Evolutionary conservation across 1,284 basidiomycete species (phyloP).

Genomic region (Ceratobasidium sp.): DNA sequence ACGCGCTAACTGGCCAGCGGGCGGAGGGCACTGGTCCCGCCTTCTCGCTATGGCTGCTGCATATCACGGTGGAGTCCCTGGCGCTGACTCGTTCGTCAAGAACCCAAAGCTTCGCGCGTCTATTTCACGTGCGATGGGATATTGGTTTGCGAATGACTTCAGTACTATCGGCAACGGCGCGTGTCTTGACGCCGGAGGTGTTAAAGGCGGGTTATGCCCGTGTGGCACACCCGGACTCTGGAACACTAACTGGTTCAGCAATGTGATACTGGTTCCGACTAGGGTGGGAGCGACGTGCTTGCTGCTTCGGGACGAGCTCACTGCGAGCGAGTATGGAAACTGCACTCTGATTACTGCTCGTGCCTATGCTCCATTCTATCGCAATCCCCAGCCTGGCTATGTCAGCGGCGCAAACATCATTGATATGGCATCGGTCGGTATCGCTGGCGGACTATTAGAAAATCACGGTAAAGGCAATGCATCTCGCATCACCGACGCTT

Average conservation of each 20-base stretch:
- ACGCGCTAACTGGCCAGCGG: conserved; percentile 75
- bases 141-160: conserved; percentile 75
- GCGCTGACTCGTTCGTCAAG: conserved; percentile 56
- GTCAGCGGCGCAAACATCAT: conserved; percentile 74
- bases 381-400: conserved; percentile 48
- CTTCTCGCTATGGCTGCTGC: conserved; percentile 68
- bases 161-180: conserved; percentile 57
- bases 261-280: conserved; percentile 30
- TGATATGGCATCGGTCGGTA: conserved; percentile 69
- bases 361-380: conserved; percentile 66
- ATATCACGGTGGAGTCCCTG: conserved; percentile 65
- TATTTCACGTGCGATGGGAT: conserved; percentile 69
- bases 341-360: conserved; percentile 54
- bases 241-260: conserved; percentile 77
- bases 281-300: conserved; percentile 8
- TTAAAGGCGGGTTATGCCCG: conserved; percentile 59
- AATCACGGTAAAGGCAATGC: conserved; percentile 57
- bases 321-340: conserved; percentile 24
- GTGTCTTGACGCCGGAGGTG: conserved; percentile 69
- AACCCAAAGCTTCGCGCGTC: conserved; percentile 59
- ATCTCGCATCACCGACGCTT: conserved; percentile 65
- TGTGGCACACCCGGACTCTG: conserved; percentile 70
- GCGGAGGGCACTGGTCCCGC: conserved; percentile 69
- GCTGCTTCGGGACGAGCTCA: conserved; percentile 20
- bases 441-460: conserved; percentile 62